Evolutionary conservation across 148 eudicot species (phyloP).

Genomic region (Vaccinium corymbosum): DNA sequence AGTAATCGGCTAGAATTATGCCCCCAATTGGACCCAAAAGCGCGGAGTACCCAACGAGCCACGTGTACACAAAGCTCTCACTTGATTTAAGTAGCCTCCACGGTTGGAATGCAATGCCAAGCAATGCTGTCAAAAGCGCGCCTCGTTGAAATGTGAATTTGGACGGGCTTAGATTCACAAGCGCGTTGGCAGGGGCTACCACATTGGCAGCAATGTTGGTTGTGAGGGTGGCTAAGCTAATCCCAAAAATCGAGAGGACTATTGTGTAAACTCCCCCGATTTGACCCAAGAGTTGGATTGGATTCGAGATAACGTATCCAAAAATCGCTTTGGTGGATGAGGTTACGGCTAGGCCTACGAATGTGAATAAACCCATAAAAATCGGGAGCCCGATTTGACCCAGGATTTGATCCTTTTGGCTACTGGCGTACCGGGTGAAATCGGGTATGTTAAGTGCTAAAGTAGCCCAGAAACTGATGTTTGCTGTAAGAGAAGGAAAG

Average conservation of each 20-base stretch:
- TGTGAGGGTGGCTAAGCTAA: slow-evolving; percentile 83
- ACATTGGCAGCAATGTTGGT: slow-evolving; percentile 96
- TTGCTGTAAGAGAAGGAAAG: slow-evolving; percentile 89
- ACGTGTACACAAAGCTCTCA: slow-evolving; percentile 93
- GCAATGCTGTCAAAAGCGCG: slow-evolving; percentile 75
- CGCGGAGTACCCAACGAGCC: slow-evolving; percentile 95
- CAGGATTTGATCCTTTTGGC: slow-evolving; percentile 65
- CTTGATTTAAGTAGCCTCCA: slow-evolving; percentile 91
- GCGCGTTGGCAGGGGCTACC: slow-evolving; percentile 94
- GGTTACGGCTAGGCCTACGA: slow-evolving; percentile 89
- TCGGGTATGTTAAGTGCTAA: slow-evolving; percentile 89
- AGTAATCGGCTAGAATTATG: slow-evolving; percentile 75
- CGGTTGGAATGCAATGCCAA: slow-evolving; percentile 86
- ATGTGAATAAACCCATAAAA: slow-evolving; percentile 89
- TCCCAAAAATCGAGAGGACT: slow-evolving; percentile 66
- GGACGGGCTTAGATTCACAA: slow-evolving; percentile 84
- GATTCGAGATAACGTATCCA: slow-evolving; percentile 74
- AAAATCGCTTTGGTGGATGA: slow-evolving; percentile 76
- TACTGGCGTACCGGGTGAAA: slow-evolving; percentile 81
- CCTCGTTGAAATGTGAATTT: slow-evolving; percentile 72
- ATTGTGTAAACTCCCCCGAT: slow-evolving; percentile 69
- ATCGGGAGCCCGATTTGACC: slow-evolving; percentile 85
- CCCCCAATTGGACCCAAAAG: slow-evolving; percentile 90
- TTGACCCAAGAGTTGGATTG: slow-evolving; percentile 66
- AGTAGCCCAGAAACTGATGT: slow-evolving; percentile 94